These are phyloP conservation scores for Solanum appendiculatum DNA, from an alignment of 257 asterid species.

Conservation along the genomic window DNA sequence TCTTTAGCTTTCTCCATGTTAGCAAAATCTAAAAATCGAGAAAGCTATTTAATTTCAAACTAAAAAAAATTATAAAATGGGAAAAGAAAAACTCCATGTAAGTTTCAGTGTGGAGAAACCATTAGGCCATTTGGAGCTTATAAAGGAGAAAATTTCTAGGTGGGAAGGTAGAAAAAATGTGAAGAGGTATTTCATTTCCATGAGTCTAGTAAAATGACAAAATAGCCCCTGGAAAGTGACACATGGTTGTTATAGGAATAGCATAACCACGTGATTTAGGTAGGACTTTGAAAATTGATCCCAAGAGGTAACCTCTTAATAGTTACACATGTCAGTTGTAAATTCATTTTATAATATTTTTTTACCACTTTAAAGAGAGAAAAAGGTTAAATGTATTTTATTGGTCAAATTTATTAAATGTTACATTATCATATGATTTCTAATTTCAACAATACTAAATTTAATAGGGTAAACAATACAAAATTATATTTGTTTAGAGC, in stretches of 20 bases:
- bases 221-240: constrained; percentile 1
- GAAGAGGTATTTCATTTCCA: neutral
- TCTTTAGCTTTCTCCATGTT: constrained; percentile 25
- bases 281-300: neutral
- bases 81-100: neutral
- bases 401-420: neutral
- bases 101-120: neutral
- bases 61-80: too few relatives aligned
- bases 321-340: neutral
- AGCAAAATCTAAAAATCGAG: neutral
- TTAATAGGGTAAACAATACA: neutral
- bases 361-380: neutral
- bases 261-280: neutral
- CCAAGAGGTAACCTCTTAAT: neutral
- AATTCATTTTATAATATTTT: too few relatives aligned
- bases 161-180: neutral
- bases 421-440: neutral
- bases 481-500: neutral
- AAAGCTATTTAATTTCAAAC: neutral
- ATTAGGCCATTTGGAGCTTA: neutral
- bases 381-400: neutral
- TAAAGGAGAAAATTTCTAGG: neutral
- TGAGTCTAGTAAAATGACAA: constrained; percentile 18
- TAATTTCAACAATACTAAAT: neutral
- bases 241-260: too few relatives aligned